These are phyloP conservation scores for Trichoderma citrinoviride DNA, from an alignment of 2,329 filamentous ascomycete genomes.

Conservation along the genomic window DNA sequence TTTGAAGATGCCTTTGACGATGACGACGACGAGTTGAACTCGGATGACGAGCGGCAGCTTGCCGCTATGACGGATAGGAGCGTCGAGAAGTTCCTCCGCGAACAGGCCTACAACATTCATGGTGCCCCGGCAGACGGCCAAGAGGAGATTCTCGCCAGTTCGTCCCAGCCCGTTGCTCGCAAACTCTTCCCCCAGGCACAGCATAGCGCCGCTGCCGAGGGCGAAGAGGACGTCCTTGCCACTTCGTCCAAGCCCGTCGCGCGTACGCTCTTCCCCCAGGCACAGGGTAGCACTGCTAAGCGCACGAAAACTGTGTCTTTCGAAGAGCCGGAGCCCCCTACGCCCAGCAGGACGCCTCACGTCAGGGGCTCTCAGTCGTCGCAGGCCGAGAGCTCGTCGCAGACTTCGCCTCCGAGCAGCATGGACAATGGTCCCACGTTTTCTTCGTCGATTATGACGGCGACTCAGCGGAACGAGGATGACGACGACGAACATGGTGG, in stretches of 20 bases:
- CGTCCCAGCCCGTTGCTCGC: constrained; percentile 38
- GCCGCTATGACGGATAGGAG: constrained; percentile 38
- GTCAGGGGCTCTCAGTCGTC: not conserved
- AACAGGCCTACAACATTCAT: constrained; percentile 25
- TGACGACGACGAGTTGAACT: constrained; percentile 35
- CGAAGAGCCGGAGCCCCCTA: constrained; percentile 27
- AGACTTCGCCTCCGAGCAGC: constrained; percentile 1
- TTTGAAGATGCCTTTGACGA: constrained; percentile 28
- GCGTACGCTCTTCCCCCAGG: constrained; percentile 37
- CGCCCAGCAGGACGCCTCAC: constrained; percentile 16
- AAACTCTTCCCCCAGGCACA: constrained; percentile 35
- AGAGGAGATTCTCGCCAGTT: constrained; percentile 29
- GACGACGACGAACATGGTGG: constrained; percentile 17
- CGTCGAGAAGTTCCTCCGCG: constrained; percentile 28
- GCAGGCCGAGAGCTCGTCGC: not conserved
- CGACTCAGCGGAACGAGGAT: constrained; percentile 20
- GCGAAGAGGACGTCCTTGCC: constrained; percentile 26
- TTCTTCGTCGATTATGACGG: constrained; percentile 8
- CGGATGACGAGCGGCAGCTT: constrained; percentile 42
- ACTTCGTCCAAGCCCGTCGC: constrained; percentile 37
- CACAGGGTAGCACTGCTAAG: constrained; percentile 27
- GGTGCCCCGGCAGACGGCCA: constrained; percentile 23
- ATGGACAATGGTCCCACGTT: not conserved
- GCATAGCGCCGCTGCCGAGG: constrained; percentile 4
- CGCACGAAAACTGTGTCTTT: constrained; percentile 36